Conservation (phyloP, 1,284 basidiomycete species). For the Cutaneotrichosporon sp. region DNA sequence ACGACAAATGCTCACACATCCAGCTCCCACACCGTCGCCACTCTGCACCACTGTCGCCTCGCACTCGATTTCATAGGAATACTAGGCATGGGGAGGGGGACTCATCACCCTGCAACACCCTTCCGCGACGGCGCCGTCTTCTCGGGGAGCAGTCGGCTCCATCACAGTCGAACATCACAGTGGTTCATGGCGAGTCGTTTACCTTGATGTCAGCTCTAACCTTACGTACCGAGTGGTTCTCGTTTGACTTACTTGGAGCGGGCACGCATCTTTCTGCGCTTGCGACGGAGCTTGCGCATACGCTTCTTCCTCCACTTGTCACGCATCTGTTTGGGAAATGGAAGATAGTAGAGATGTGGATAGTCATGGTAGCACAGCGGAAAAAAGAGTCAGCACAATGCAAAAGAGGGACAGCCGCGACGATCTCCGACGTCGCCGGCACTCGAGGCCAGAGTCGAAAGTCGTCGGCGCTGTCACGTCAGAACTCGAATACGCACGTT, state of each 20-base stretch:
- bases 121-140: no score
- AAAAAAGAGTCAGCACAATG: slow-evolving; percentile 7
- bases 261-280: slow-evolving; percentile 22
- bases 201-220: slow-evolving; percentile 4
- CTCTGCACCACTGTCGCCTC: background rate
- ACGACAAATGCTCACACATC: no score
- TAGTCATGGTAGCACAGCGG: no score
- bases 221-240: no score
- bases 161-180: background rate
- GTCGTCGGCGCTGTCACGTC: background rate
- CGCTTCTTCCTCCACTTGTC: slow-evolving; percentile 26
- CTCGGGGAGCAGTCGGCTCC: background rate
- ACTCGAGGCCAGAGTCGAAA: no score
- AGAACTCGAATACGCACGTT: background rate
- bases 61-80: slow-evolving; percentile 1
- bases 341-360: no score
- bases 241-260: slow-evolving; percentile 18
- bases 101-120: no score
- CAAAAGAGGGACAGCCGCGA: background rate
- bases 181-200: slow-evolving; percentile 7
- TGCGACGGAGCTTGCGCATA: slow-evolving; percentile 24
- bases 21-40: background rate
- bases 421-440: no score
- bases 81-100: slow-evolving; percentile 1
- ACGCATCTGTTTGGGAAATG: slow-evolving; percentile 14